Evolutionary conservation across 148 eudicot species (phyloP).

Genomic region (Heliamphora exappendiculata): DNA sequence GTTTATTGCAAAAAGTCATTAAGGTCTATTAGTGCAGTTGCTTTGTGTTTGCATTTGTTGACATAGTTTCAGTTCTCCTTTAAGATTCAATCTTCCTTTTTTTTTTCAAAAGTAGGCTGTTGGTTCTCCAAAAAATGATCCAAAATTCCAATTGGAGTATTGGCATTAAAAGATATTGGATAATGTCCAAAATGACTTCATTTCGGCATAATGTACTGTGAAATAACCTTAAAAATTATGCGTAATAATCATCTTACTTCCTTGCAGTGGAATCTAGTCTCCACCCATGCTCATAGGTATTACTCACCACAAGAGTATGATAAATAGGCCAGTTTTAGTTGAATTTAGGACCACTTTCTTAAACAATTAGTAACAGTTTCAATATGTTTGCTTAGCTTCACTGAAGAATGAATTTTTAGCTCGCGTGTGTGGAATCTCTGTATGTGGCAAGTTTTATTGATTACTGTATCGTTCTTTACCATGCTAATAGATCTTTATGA

Average conservation of each 20-base stretch:
- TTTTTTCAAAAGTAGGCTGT: too few relatives aligned
- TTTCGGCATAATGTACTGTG: too few relatives aligned
- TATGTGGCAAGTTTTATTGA: not conserved
- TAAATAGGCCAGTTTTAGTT: not conserved
- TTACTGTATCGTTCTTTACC: not conserved
- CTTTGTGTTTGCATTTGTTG: too few relatives aligned
- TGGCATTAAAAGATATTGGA: too few relatives aligned
- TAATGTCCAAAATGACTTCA: too few relatives aligned
- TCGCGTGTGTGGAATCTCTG: not conserved
- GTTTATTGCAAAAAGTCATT: too few relatives aligned
- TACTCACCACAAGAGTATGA: not conserved
- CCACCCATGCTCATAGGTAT: not conserved
- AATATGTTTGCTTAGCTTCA: not conserved
- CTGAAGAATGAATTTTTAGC: not conserved
- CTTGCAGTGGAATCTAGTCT: not conserved
- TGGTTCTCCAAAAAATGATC: too few relatives aligned
- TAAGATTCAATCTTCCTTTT: too few relatives aligned
- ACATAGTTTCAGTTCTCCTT: too few relatives aligned
- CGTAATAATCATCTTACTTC: not conserved
- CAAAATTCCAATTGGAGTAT: too few relatives aligned
- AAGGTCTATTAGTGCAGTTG: too few relatives aligned
- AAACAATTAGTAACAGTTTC: not conserved
- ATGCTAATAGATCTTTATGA: not conserved
- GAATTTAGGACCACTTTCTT: conserved; percentile 4
- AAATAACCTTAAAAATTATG: not conserved